Evolutionary conservation across 441 rosid genomes (phyloP).

Genomic region (Populus hybrid): DNA sequence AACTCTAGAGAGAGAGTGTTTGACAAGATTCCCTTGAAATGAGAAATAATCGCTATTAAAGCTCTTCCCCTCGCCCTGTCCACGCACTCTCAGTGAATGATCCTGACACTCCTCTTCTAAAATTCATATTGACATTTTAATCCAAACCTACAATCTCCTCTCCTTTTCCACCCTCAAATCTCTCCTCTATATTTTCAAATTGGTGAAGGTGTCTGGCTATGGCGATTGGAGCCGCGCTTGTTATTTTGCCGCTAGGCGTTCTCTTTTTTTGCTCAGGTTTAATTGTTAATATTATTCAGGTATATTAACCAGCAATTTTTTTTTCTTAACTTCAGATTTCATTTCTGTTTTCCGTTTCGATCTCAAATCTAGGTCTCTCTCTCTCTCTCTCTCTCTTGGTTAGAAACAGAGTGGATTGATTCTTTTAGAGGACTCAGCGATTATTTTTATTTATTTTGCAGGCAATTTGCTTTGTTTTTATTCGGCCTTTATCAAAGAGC

Average conservation of each 20-base stretch:
- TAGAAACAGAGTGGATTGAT: neutral
- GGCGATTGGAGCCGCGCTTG: constrained; percentile 83
- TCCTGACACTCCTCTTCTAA: neutral
- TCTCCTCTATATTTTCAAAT: neutral
- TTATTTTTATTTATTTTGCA: constrained; percentile 17
- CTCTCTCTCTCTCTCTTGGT: neutral
- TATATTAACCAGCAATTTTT: constrained; percentile 7
- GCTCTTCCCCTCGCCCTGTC: neutral
- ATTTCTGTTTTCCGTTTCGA: constrained; percentile 10
- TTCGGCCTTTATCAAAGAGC: constrained; percentile 65
- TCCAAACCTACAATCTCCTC: neutral
- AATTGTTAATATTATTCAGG: constrained; percentile 82
- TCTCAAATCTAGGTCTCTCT: constrained; percentile 4
- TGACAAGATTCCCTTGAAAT: neutral
- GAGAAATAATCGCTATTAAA: constrained; percentile 6
- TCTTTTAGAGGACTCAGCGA: neutral
- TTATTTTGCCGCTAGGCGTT: constrained; percentile 78
- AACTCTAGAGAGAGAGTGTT: neutral
- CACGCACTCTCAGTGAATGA: neutral
- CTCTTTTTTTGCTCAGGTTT: constrained; percentile 92
- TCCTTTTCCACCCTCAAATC: neutral
- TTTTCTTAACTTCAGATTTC: neutral
- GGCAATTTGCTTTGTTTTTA: constrained; percentile 49
- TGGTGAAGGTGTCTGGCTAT: constrained; percentile 26
- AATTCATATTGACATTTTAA: neutral